These are phyloP conservation scores for Kodamaea derodonti DNA, from an alignment of 1,139 yeast genomes.

Conservation along the genomic window DNA sequence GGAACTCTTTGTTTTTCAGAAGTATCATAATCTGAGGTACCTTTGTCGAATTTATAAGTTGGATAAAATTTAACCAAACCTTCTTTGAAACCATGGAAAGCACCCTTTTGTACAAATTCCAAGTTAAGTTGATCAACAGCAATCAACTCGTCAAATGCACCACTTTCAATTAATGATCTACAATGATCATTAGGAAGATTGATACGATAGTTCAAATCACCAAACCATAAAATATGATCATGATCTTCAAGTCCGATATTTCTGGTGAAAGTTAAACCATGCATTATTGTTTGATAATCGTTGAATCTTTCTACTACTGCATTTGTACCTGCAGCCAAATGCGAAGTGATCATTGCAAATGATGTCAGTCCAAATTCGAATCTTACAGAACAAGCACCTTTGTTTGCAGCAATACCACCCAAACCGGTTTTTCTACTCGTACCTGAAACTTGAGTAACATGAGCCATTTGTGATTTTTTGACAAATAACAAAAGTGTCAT, in stretches of 20 bases:
- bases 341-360: constrained; percentile 83
- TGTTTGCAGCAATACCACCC: constrained; percentile 90
- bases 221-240: constrained; percentile 88
- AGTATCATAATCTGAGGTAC: constrained; percentile 78
- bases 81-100: constrained; percentile 82
- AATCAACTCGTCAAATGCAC: constrained; percentile 50
- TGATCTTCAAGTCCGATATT: constrained; percentile 72
- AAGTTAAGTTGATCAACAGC: constrained; percentile 77
- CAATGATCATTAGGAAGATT: constrained; percentile 73
- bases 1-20: constrained; percentile 92
- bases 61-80: constrained; percentile 71
- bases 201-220: constrained; percentile 91
- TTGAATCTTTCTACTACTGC: constrained; percentile 85
- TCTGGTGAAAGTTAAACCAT: constrained; percentile 73
- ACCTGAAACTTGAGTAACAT: constrained; percentile 74
- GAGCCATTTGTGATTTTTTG: constrained; percentile 54
- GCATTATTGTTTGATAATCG: constrained; percentile 77
- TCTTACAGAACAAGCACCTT: constrained; percentile 87
- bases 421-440: constrained; percentile 82
- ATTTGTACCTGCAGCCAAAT: constrained; percentile 87
- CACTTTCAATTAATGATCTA: constrained; percentile 47
- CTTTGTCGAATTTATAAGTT: constrained; percentile 91
- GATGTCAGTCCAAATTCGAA: constrained; percentile 73
- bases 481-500: constrained; percentile 56
- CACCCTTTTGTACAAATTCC: constrained; percentile 73